A percentile compares a stretch with the other conserved stretches of the same genome.
Evolutionary conservation across 2,329 filamentous ascomycete genomes (phyloP).

Genomic region (Westerdykella ornata): DNA sequence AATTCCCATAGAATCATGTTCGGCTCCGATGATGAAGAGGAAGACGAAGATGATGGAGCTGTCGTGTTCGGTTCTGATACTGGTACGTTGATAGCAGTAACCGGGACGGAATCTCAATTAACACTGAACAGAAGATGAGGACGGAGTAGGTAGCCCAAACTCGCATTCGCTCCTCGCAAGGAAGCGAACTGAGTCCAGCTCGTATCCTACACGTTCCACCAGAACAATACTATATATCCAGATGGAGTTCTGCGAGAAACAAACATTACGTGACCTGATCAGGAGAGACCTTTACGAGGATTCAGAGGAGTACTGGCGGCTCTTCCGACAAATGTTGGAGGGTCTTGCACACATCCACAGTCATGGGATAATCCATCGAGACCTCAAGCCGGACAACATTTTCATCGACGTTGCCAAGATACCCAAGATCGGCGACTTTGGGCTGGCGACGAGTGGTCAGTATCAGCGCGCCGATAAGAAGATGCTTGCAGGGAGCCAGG

Average conservation of each 20-base stretch:
- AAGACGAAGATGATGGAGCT: slow-evolving; percentile 28
- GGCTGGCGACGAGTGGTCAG: slow-evolving; percentile 83
- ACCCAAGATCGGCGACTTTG: slow-evolving; percentile 95
- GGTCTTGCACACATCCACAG: slow-evolving; percentile 85
- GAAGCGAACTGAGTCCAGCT: slow-evolving; percentile 41
- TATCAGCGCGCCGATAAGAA: slow-evolving; percentile 55
- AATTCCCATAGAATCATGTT: slow-evolving; percentile 76
- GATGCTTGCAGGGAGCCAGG: slow-evolving; percentile 22
- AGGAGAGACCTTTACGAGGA: slow-evolving; percentile 66
- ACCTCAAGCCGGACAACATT: slow-evolving; percentile 94
- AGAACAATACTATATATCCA: slow-evolving; percentile 87
- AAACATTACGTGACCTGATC: slow-evolving; percentile 84
- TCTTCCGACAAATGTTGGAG: slow-evolving; percentile 87
- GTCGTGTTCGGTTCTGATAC: slow-evolving; percentile 37
- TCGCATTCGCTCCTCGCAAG: slow-evolving; percentile 31
- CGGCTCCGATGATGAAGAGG: slow-evolving; percentile 52
- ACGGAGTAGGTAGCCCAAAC: slow-evolving; percentile 31
- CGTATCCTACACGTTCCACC: slow-evolving; percentile 46
- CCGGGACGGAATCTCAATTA: slow-evolving; percentile 34
- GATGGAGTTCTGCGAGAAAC: slow-evolving; percentile 97
- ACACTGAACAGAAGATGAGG: slow-evolving; percentile 41
- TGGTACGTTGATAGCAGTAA: slow-evolving; percentile 24
- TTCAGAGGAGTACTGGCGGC: slow-evolving; percentile 73
- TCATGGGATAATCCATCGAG: slow-evolving; percentile 87
- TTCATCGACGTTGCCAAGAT: slow-evolving; percentile 89